Evolutionary conservation across 805 yeast genomes (phyloP), one percentile per base, ranked within the genome.

Genomic region (Candida stauntonica): DNA sequence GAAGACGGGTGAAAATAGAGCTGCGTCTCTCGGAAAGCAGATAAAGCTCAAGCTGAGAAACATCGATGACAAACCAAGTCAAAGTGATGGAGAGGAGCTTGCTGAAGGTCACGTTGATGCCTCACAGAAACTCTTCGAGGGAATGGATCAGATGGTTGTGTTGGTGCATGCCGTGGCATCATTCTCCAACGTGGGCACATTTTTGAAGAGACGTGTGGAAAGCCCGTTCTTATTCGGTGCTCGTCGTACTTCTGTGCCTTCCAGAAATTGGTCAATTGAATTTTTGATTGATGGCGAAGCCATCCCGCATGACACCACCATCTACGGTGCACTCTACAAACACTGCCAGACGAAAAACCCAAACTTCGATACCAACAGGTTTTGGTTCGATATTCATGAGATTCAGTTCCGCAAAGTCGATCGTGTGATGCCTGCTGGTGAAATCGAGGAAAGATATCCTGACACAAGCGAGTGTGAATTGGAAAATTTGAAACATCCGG

Each of bases 261-360:
- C 35, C 3, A 16, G 26, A 3, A 38, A 46, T 3, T 65, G 67
- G 64, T 58, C 68, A 36, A 62, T 80, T 37, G 82, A 78, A 39
- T 86, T 86, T 53, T 61, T 63, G 1, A 61, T 80, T 11, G 67
- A 78, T 45, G 86, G 73, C 4, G 77, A 76, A 39, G 63, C 59
- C 0, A 66, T 85, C 19, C 81, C 86, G 3, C 66, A 66, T 27
- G 85, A 75, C 36, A 76, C 85, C 0, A 86, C 95, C 0, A 70
- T 86, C 3, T 84, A 79, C 59, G 93, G 93, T 1, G 89, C 87
- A 0, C 64, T 83, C 5, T 79, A 77, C 54, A 71, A 73, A 34
- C 62, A 75, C 3, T 54, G 72, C 12, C 71, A 73, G 52, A 35
- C 44, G 21, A 39, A 52, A 7, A 50, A 61, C 14, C 48, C 70